phyloP scores from a whole-genome alignment of 1,284 basidiomycete genomes.

The Porodaedalea pini region DNA sequence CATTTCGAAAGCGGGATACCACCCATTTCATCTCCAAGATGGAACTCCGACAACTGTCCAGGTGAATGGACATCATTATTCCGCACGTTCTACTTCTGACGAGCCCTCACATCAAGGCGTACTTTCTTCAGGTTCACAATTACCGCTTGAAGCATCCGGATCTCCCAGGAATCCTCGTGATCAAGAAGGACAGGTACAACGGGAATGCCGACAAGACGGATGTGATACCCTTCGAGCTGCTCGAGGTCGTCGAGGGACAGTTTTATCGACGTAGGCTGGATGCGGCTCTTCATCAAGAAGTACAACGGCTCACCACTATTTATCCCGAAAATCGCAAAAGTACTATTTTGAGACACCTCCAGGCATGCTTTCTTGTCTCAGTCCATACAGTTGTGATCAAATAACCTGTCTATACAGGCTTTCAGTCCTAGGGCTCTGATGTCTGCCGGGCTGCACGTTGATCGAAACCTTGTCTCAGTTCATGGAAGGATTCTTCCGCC shows the following conservation, averaged over 20 bases:
- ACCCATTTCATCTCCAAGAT: slow-evolving; percentile 32
- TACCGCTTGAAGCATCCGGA: slow-evolving; percentile 22
- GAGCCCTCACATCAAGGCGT: slow-evolving; percentile 26
- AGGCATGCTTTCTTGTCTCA: not conserved
- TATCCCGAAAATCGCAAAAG: slow-evolving; percentile 22
- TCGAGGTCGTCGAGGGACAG: slow-evolving; percentile 27
- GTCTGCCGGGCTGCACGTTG: slow-evolving; percentile 7
- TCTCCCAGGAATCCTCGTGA: slow-evolving; percentile 24
- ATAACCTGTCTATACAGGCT: not conserved
- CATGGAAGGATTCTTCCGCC: slow-evolving; percentile 14
- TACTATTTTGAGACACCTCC: slow-evolving; percentile 16
- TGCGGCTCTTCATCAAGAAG: slow-evolving; percentile 23
- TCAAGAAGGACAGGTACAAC: not conserved
- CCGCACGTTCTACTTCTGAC: not conserved
- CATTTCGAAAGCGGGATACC: slow-evolving; percentile 30
- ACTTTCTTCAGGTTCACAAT: slow-evolving; percentile 29
- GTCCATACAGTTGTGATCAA: not conserved
- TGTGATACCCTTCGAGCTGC: slow-evolving; percentile 28
- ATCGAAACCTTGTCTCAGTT: slow-evolving; percentile 1
- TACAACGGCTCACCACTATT: slow-evolving; percentile 28
- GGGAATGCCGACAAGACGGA: slow-evolving; percentile 21
- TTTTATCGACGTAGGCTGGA: slow-evolving; percentile 27
- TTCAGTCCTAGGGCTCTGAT: not conserved
- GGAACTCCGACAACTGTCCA: slow-evolving; percentile 30
- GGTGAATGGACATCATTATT: slow-evolving; percentile 25